phyloP scores from a whole-genome alignment of 2,329 filamentous ascomycete species.

The Apiospora sp. region DNA sequence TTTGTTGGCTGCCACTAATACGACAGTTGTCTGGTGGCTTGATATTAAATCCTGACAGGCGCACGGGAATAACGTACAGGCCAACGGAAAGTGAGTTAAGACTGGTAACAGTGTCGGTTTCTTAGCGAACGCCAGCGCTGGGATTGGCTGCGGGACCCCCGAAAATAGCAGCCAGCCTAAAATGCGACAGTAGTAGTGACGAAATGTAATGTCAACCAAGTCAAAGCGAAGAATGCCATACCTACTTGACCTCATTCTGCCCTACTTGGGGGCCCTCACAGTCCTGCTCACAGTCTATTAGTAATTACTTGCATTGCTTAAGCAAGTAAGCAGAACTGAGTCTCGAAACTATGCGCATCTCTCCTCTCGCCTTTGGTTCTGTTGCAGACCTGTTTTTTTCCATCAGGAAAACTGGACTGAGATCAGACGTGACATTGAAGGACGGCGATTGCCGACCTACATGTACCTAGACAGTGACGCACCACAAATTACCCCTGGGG shows the following conservation, averaged over 20 bases:
- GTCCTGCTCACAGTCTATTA: neutral
- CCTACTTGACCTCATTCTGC: neutral
- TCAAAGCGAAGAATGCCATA: neutral
- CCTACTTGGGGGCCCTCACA: too few species aligned
- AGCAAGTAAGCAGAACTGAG: too few species aligned
- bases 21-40: neutral
- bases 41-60: neutral
- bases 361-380: too few species aligned
- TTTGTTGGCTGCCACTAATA: neutral
- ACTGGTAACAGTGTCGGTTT: neutral
- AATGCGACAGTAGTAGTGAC: slow-evolving; percentile 6
- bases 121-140: neutral
- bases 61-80: neutral
- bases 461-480: neutral
- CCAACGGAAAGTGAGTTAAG: neutral
- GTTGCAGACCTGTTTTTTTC: too few species aligned
- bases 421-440: too few species aligned
- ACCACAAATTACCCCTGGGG: slow-evolving; percentile 19
- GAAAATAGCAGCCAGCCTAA: slow-evolving; percentile 16
- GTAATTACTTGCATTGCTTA: too few species aligned
- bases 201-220: neutral
- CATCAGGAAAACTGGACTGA: neutral
- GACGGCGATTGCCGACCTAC: neutral
- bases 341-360: too few species aligned
- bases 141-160: neutral